phyloP scores from a whole-genome alignment of 2,329 filamentous ascomycete genomes.

The Nemania bipapillata region DNA sequence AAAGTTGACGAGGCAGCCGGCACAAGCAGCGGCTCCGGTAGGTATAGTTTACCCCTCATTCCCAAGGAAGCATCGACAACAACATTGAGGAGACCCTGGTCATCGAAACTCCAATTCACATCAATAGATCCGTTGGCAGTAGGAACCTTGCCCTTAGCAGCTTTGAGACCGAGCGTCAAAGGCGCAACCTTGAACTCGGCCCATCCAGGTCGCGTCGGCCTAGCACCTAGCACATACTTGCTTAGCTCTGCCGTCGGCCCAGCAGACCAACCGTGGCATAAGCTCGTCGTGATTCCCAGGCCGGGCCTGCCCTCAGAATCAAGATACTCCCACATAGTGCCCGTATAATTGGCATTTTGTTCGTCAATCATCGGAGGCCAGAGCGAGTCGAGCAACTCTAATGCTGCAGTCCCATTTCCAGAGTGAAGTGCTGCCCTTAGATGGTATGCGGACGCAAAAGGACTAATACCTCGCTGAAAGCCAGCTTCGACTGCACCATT shows the following conservation, averaged over 20 bases:
- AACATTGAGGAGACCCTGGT: background rate
- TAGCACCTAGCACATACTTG: background rate
- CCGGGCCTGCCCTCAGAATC: background rate
- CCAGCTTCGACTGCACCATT: background rate
- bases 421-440: background rate
- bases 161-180: background rate
- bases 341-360: background rate
- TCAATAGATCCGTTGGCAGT: background rate
- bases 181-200: background rate
- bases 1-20: background rate
- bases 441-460: background rate
- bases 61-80: background rate
- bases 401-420: background rate
- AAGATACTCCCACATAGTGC: background rate
- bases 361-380: background rate
- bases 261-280: background rate
- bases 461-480: background rate
- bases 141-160: background rate
- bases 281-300: background rate
- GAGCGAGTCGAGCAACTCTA: background rate
- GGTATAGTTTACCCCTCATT: background rate
- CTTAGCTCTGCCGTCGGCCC: background rate
- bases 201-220: background rate
- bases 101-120: background rate
- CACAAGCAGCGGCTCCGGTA: background rate